Evolutionary conservation across 1,139 yeast species (phyloP).

Genomic region (Kodamaea plutei): DNA sequence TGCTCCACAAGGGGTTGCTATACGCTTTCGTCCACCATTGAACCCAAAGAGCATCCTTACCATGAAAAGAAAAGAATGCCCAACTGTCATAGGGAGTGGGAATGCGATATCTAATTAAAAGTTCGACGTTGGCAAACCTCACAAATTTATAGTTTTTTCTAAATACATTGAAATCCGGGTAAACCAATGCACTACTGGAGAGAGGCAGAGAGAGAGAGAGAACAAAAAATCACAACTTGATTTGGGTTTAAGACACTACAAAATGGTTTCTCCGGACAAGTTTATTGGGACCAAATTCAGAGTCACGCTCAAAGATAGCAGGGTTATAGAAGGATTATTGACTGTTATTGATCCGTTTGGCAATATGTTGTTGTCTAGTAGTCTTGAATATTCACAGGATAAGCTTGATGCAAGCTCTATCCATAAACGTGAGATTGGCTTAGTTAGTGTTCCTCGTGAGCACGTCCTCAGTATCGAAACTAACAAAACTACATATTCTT

Average conservation of each 20-base stretch:
- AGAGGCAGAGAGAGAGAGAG: neutral
- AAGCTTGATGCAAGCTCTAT: constrained; percentile 17
- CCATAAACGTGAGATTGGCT: constrained; percentile 38
- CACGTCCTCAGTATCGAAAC: constrained; percentile 25
- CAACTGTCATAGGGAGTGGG: constrained; percentile 34
- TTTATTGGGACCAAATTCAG: constrained; percentile 34
- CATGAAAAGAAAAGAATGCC: constrained; percentile 15
- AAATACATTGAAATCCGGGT: constrained; percentile 5
- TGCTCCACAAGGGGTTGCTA: constrained; percentile 40
- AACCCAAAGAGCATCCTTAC: constrained; percentile 17
- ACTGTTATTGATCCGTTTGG: constrained; percentile 48
- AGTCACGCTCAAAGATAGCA: constrained; percentile 27
- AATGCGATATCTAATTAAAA: constrained; percentile 29
- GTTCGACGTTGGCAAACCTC: neutral
- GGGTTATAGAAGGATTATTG: constrained; percentile 36
- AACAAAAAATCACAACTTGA: too few relatives aligned
- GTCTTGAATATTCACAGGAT: constrained; percentile 31
- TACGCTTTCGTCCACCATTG: constrained; percentile 35
- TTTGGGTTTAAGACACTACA: too few relatives aligned
- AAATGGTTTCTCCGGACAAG: constrained; percentile 16
- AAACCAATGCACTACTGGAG: too few relatives aligned
- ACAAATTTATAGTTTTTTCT: too few relatives aligned
- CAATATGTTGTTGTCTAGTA: constrained; percentile 35
- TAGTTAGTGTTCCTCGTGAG: constrained; percentile 43
- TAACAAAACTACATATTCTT: constrained; percentile 19